These are phyloP conservation scores for Hymenoscyphus salicellus DNA, from an alignment of 2,329 filamentous ascomycete species.

Conservation along the genomic window DNA sequence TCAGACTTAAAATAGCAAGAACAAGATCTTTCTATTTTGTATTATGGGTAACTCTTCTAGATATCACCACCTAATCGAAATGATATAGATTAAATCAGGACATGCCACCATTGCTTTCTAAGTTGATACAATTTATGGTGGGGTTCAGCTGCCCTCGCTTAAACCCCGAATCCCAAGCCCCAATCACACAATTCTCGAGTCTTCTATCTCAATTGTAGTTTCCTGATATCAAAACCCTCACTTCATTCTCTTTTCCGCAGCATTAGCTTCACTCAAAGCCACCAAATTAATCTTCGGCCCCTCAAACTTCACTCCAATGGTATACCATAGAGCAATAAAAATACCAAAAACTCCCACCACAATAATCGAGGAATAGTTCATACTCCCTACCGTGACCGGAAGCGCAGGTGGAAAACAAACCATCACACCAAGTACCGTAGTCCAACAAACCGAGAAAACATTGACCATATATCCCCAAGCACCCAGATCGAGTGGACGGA, in stretches of 20 bases:
- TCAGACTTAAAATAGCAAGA: too few relatives aligned
- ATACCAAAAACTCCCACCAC: constrained; percentile 1
- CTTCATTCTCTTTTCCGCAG: neutral
- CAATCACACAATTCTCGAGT: neutral
- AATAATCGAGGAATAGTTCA: constrained; percentile 3
- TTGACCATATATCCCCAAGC: constrained; percentile 6
- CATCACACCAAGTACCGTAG: neutral
- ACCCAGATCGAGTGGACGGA: neutral
- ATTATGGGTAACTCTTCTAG: too few relatives aligned
- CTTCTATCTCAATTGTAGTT: neutral
- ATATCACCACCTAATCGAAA: too few relatives aligned
- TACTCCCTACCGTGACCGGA: neutral
- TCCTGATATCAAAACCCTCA: neutral
- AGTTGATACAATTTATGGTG: too few relatives aligned
- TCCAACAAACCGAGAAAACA: constrained; percentile 1
- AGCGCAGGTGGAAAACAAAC: constrained; percentile 7
- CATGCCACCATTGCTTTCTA: too few relatives aligned
- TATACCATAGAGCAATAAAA: neutral
- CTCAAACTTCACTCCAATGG: neutral
- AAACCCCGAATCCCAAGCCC: neutral
- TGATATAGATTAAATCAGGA: too few relatives aligned
- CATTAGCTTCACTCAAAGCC: neutral
- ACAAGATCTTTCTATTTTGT: too few relatives aligned
- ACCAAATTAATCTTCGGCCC: constrained; percentile 1
- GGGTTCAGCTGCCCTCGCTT: too few relatives aligned